Percentiles rank a stretch among this genome's conserved stretches.
Conservation (phyloP, 108 stramenopile genomes). For the Fragilariopsis cylindrus region DNA sequence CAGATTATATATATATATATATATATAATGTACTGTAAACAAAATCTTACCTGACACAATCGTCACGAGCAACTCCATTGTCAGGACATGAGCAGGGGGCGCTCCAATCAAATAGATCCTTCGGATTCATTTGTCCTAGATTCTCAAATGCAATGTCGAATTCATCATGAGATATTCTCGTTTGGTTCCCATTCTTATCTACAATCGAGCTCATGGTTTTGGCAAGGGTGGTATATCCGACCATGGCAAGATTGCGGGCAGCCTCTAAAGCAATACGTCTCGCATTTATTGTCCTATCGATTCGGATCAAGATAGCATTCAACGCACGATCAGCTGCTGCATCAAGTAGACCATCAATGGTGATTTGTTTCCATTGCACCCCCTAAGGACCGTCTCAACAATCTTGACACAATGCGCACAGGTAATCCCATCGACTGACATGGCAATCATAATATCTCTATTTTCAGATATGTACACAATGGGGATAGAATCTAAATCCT, state of each 20-base stretch:
- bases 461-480: constrained; percentile 63
- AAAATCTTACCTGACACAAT: constrained; percentile 74
- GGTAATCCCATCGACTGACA: constrained; percentile 84
- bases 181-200: constrained; percentile 35
- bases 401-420: constrained; percentile 91
- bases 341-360: constrained; percentile 82
- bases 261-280: constrained; percentile 81
- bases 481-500: constrained; percentile 75
- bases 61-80: constrained; percentile 71
- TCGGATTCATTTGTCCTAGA: constrained; percentile 42
- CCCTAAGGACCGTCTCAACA: constrained; percentile 87
- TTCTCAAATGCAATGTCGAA: constrained; percentile 58
- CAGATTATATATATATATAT: not conserved
- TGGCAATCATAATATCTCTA: constrained; percentile 76
- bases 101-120: constrained; percentile 74
- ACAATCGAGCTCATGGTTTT: constrained; percentile 51
- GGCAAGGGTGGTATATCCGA: constrained; percentile 81
- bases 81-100: constrained; percentile 79
- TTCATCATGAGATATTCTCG: constrained; percentile 39
- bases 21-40: not conserved
- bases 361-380: constrained; percentile 82
- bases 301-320: constrained; percentile 63
- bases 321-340: constrained; percentile 78
- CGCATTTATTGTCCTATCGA: constrained; percentile 55
- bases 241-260: constrained; percentile 80